Base-by-base conservation (phyloP, 1,284 basidiomycete genomes). In the Grifola frondosa region DNA sequence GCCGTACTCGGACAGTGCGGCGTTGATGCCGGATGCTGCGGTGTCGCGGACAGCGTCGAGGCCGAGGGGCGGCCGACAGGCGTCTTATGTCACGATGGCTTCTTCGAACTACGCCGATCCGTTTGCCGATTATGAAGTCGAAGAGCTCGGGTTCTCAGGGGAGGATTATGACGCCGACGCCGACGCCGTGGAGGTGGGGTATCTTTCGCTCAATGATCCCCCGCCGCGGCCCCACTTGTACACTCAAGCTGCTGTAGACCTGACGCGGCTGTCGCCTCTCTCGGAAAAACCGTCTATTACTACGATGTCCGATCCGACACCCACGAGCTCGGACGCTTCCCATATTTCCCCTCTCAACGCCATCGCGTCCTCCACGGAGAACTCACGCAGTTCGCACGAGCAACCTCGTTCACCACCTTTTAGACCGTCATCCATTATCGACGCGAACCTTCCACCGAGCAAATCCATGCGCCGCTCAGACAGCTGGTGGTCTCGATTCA, bases 41-140 rank as follows among this genome's bases (percentile, higher is more conserved):
- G 42, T 50, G 22, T 50, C 44, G 17, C 49, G 49, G 13, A 40
- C 48, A 29, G 45, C 61, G 16, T 44, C 54, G 11, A 53, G 67
- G 31, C 68, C 68, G 4, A 55, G 57, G 28, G 62, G 61, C 5
- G 62, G 65, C 15, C 60, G 71, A 37, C 67, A 76, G 43, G 47
- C 55, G 21, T 75, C 73, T 40, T 65, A 73, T 49, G 46, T 34
- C 68, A 63, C 49, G 44, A 56, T 50, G 31, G 40, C 37, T 24
- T 58, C 40, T 66, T 73, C 60, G 9, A 54, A 60, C 36, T 78
- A 81, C 53, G 54, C 59, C 16, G 78, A 84, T 54, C 81, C 81
- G 3, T 84, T 82, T 51, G 61, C 69, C 5, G 80, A 84, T 55
- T 67, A 69, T 15, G 65, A 71, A 8, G 50, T 61, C 21, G 72